Percentiles rank a stretch among this genome's conserved stretches.
These are phyloP conservation scores for Barnettozyma vustinii DNA, from an alignment of 805 yeast species.

Conservation along the genomic window DNA sequence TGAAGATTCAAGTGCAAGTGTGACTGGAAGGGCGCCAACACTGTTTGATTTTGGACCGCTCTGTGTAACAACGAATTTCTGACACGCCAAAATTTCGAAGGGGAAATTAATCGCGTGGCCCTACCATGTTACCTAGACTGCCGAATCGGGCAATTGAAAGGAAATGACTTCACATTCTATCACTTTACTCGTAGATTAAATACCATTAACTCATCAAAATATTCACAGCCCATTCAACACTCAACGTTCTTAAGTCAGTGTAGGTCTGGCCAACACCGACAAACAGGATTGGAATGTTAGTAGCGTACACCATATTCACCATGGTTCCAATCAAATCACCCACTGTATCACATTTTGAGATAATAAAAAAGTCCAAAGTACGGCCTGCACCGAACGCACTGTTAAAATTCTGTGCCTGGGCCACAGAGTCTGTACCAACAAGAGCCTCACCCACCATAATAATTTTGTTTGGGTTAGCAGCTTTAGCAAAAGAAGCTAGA, in stretches of 20 bases:
- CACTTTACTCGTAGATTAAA: not conserved
- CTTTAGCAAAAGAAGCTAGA: slow-evolving; percentile 87
- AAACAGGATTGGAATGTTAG: slow-evolving; percentile 90
- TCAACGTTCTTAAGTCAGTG: slow-evolving; percentile 84
- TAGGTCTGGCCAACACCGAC: slow-evolving; percentile 97
- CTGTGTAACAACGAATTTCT: not conserved
- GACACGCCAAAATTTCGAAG: not conserved
- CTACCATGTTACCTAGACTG: not conserved
- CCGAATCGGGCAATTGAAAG: slow-evolving; percentile 3
- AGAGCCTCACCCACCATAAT: slow-evolving; percentile 98
- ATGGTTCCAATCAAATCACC: slow-evolving; percentile 94
- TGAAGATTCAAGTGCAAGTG: not conserved
- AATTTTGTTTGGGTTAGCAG: slow-evolving; percentile 92
- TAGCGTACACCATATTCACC: slow-evolving; percentile 96
- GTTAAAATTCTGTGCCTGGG: slow-evolving; percentile 90
- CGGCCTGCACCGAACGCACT: slow-evolving; percentile 85
- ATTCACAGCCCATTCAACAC: slow-evolving; percentile 89
- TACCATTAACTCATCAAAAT: slow-evolving; percentile 56
- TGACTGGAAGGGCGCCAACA: not conserved
- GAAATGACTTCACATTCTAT: slow-evolving; percentile 3
- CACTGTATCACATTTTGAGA: slow-evolving; percentile 94
- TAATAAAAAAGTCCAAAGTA: slow-evolving; percentile 80
- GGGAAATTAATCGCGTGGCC: not conserved
- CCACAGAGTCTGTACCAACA: slow-evolving; percentile 95
- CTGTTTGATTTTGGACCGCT: not conserved